Base-by-base conservation (phyloP, 805 yeast genomes). In the Ogataea pini region DNA sequence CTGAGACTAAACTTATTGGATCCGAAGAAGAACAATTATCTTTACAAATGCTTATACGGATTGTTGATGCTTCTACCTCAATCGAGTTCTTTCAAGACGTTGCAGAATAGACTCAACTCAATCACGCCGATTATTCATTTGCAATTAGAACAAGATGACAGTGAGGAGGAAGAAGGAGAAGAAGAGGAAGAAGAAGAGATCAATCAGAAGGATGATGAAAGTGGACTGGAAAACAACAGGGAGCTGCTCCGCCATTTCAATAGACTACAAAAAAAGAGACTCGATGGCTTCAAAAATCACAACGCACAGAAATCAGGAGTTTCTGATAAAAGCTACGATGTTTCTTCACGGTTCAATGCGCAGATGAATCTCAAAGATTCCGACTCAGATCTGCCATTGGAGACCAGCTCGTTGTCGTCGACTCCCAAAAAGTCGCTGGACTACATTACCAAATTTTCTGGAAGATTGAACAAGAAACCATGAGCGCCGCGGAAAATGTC, bases 61-160 rank as follows among this genome's bases (percentile, higher is more conserved):
- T 77, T 94, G 25, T 72, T 94, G 50, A 94, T 94, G 99, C 75
- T 94, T 4, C 68, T 94, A 42, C 99, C 99, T 0, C 99, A 94
- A 64, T 89, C 97, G 0, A 78, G 88, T 10, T 96, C 98, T 0
- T 94, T 89, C 63, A 82, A 78, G n/a, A 81, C 87, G 0, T 73
- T 94, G 54, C 85, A 85, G 55, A 87, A 85, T 59, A 75, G 99
- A 50, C 72, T 94, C 43, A 79, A 78, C 42, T 73, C 87, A 31
- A 77, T 86, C 20, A 71, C 79, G 5, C 71, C 75, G n/a, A 60
- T 63, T 10, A 54, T 54, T 19, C 60, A 55, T 34, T 59, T 70
- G 17, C 64, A 60, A 18, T 32, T 59, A 14, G 58, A 53, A 16
- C 57, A 54, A 5, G 58, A 54, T 38, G 50, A 61, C 3, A 62